Evolutionary conservation across 1,139 yeast genomes (phyloP).

Genomic region (Kluyveromyces sp.): DNA sequence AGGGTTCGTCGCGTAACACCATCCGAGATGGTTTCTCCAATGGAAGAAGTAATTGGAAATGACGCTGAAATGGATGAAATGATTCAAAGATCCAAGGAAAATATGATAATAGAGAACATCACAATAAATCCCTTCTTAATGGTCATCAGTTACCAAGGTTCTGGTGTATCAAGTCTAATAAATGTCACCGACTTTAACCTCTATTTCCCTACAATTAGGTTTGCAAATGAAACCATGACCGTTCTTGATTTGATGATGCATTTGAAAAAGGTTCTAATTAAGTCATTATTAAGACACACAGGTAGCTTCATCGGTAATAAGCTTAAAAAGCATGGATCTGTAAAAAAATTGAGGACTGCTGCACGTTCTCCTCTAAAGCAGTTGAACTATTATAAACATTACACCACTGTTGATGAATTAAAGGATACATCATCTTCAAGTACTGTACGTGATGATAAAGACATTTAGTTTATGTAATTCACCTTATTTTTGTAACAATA

Average conservation of each 20-base stretch:
- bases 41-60: slow-evolving; percentile 7
- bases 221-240: slow-evolving; percentile 45
- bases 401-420: slow-evolving; percentile 12
- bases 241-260: slow-evolving; percentile 45
- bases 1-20: background rate
- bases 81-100: slow-evolving; percentile 53
- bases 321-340: slow-evolving; percentile 26
- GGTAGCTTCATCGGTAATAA: slow-evolving; percentile 55
- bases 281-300: slow-evolving; percentile 47
- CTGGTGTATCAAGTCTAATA: slow-evolving; percentile 48
- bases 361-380: slow-evolving; percentile 13
- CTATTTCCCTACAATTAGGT: slow-evolving; percentile 44
- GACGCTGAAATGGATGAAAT: slow-evolving; percentile 45
- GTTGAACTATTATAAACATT: slow-evolving; percentile 15
- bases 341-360: slow-evolving; percentile 1
- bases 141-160: slow-evolving; percentile 51
- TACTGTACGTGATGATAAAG: background rate
- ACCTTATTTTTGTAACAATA: background rate
- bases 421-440: background rate
- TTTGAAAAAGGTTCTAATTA: slow-evolving; percentile 45
- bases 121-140: slow-evolving; percentile 41
- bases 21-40: background rate
- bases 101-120: slow-evolving; percentile 46
- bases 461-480: background rate
- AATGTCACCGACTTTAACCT: slow-evolving; percentile 56